Percentiles rank a stretch among this genome's conserved stretches.
These are phyloP conservation scores for Corymbia calophylla DNA, from an alignment of 441 rosid species.

Conservation along the genomic window DNA sequence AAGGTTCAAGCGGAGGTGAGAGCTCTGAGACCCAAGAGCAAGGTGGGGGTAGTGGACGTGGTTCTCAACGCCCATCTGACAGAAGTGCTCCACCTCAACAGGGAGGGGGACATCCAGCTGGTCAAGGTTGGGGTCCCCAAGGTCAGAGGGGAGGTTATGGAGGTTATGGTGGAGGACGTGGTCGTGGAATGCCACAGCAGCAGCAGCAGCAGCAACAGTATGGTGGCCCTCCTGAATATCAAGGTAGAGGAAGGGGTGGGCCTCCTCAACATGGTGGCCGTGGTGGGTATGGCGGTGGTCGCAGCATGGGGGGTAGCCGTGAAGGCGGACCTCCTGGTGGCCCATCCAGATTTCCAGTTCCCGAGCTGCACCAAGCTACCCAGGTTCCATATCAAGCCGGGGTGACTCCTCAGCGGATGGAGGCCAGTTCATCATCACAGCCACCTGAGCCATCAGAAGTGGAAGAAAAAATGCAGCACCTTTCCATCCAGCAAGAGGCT, in stretches of 20 bases:
- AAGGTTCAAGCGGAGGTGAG: conserved; percentile 43
- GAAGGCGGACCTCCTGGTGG: conserved; percentile 46
- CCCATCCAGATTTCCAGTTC: conserved; percentile 48
- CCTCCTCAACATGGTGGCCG: conserved; percentile 62
- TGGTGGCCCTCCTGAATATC: conserved; percentile 50
- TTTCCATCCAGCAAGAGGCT: conserved; percentile 46
- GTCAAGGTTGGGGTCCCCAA: conserved; percentile 25
- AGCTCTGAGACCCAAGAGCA: conserved; percentile 41
- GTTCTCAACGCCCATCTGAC: conserved; percentile 30
- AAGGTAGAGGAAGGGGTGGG: conserved; percentile 74
- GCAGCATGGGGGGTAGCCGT: conserved; percentile 21
- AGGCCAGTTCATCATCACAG: conserved; percentile 49
- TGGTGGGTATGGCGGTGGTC: conserved; percentile 47
- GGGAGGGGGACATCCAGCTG: conserved; percentile 35
- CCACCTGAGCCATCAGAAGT: conserved; percentile 30
- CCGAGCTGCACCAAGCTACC: conserved; percentile 99
- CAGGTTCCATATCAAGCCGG: conserved; percentile 42
- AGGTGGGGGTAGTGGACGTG: conserved; percentile 32
- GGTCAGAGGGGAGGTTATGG: not conserved
- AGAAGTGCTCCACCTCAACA: conserved; percentile 25
- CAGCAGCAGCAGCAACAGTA: conserved; percentile 41
- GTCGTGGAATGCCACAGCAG: conserved; percentile 44
- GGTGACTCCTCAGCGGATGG: conserved; percentile 50
- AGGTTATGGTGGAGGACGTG: conserved; percentile 41
- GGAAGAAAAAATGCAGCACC: conserved; percentile 41